A percentile compares a stretch with the other conserved stretches of the same genome.
Conservation (phyloP, 1,139 yeast genomes). For the Saccharomyces hybrid region DNA sequence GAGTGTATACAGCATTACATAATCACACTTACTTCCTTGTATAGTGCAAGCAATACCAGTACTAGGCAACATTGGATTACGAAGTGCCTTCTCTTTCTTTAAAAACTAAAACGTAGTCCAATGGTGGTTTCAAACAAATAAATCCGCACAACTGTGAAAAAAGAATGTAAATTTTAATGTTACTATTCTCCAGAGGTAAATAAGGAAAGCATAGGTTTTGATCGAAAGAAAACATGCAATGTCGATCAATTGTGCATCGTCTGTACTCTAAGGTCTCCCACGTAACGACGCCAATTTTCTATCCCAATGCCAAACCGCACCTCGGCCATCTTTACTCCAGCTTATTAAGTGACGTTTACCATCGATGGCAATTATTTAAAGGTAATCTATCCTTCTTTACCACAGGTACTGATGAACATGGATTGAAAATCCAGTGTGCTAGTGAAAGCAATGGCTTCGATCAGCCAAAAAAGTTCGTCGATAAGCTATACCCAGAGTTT, state of each 20-base stretch:
- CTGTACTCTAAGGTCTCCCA: conserved; percentile 31
- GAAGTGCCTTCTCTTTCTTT: neutral
- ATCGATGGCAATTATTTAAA: conserved; percentile 58
- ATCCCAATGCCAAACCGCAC: conserved; percentile 94
- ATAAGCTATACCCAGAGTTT: conserved; percentile 58
- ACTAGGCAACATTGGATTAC: neutral
- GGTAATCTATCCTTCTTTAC: conserved; percentile 49
- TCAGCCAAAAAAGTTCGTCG: conserved; percentile 64
- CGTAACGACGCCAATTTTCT: conserved; percentile 89
- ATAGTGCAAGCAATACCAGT: neutral
- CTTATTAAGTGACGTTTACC: conserved; percentile 71
- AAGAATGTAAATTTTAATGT: neutral
- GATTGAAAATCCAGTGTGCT: conserved; percentile 80
- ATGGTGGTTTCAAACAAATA: no score
- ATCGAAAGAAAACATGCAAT: conserved; percentile 2
- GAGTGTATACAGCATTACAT: conserved; percentile 2
- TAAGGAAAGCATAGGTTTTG: neutral
- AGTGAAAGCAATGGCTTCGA: conserved; percentile 42
- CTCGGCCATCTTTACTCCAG: conserved; percentile 88
- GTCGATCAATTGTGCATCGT: neutral
- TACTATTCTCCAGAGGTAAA: neutral
- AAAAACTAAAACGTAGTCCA: neutral
- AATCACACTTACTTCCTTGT: neutral
- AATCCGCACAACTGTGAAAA: neutral
- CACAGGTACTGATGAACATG: conserved; percentile 98